Conservation (phyloP, 2,329 filamentous ascomycete species). For the Epichloe sylvatica region DNA sequence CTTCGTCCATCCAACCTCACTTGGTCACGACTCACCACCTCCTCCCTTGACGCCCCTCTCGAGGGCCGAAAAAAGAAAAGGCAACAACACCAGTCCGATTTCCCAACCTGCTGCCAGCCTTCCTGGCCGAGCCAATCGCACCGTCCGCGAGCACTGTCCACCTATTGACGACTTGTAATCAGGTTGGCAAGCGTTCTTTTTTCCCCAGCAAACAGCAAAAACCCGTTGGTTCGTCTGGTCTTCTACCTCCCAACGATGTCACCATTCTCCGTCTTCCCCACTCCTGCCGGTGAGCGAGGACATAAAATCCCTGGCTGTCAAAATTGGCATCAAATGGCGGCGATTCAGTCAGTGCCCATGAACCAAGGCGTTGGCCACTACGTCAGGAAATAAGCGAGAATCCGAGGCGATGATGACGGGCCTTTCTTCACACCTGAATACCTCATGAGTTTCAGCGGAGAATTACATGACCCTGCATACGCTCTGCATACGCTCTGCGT, state of each 20-base stretch:
- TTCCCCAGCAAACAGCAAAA: background rate
- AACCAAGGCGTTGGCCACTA: background rate
- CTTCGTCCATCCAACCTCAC: constrained; percentile 2
- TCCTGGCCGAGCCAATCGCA: background rate
- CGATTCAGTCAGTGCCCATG: background rate
- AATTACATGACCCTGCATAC: constrained; percentile 6
- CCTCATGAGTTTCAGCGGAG: background rate
- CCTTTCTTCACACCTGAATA: background rate
- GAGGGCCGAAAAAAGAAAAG: background rate
- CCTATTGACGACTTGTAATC: background rate
- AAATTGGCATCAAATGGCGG: background rate
- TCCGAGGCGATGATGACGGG: background rate
- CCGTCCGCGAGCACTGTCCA: background rate
- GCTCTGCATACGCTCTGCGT: background rate
- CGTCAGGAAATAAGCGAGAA: background rate
- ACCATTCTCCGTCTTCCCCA: background rate
- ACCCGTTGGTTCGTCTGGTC: background rate
- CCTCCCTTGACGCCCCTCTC: constrained; percentile 2
- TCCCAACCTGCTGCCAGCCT: background rate
- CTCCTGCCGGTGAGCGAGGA: background rate
- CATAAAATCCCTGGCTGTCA: background rate
- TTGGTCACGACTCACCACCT: background rate
- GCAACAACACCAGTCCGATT: background rate
- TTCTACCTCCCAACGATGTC: background rate
- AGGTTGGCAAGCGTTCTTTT: background rate